Percentiles rank a stretch among this genome's conserved stretches.
Conservation (phyloP, 768 basidiomycete species). For the Obba rivulosa region DNA sequence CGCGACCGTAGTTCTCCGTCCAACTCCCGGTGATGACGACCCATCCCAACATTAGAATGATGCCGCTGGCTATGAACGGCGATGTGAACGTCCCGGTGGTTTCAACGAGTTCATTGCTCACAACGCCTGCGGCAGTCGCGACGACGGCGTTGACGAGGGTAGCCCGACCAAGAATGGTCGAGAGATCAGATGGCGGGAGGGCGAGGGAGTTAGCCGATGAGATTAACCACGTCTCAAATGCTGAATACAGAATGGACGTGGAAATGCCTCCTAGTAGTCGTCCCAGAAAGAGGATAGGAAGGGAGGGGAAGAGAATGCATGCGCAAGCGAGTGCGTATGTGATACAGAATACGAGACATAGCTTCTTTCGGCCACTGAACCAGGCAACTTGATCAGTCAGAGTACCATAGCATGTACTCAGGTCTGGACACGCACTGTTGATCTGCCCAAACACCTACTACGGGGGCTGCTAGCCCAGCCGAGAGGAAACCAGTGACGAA, state of each 20-base stretch:
- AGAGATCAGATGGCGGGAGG: conserved; percentile 54
- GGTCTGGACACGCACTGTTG: conserved; percentile 46
- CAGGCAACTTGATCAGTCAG: background rate
- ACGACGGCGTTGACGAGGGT: conserved; percentile 71
- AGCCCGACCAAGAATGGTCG: conserved; percentile 66
- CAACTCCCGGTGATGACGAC: conserved; percentile 52
- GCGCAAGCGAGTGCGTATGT: conserved; percentile 57
- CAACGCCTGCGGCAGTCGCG: conserved; percentile 60
- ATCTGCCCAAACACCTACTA: conserved; percentile 76
- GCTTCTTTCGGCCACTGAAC: conserved; percentile 55
- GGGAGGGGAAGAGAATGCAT: conserved; percentile 49
- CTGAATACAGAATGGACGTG: conserved; percentile 71
- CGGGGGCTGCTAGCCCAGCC: conserved; percentile 62
- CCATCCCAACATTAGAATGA: conserved; percentile 48
- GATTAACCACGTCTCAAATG: conserved; percentile 75
- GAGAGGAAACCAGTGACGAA: conserved; percentile 77
- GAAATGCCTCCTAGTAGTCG: conserved; percentile 67
- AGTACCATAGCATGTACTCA: background rate
- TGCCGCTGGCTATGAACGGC: conserved; percentile 64
- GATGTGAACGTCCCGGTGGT: conserved; percentile 46
- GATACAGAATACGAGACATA: conserved; percentile 70
- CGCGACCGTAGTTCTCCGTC: conserved; percentile 65
- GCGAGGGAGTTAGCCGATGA: conserved; percentile 49
- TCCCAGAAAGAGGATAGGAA: conserved; percentile 58
- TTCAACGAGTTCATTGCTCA: conserved; percentile 60